These are phyloP conservation scores for Phytophthora crassamura DNA, from an alignment of 352 stramenopile genomes.

Conservation along the genomic window DNA sequence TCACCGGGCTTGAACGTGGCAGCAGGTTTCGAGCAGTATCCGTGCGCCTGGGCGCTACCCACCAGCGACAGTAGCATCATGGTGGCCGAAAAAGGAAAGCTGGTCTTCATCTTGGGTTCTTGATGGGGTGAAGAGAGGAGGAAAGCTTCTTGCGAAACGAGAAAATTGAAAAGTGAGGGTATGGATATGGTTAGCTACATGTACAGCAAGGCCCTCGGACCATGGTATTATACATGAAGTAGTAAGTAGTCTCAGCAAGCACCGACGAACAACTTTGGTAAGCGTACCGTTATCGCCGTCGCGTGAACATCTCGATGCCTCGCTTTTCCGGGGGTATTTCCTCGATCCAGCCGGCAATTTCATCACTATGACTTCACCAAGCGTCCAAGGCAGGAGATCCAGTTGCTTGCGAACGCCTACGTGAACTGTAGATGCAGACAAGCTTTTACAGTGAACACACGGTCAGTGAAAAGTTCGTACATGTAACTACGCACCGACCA, in stretches of 20 bases:
- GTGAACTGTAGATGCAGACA: too few species aligned
- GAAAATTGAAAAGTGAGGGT: constrained; percentile 3
- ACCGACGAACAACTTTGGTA: background rate
- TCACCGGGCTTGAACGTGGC: constrained; percentile 13
- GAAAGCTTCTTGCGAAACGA: background rate
- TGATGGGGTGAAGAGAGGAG: background rate
- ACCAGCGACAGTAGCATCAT: background rate
- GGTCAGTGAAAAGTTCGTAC: too few species aligned
- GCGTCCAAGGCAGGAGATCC: too few species aligned
- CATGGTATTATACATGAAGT: too few species aligned
- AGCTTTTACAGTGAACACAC: too few species aligned
- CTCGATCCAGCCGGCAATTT: too few species aligned
- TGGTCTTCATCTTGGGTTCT: background rate
- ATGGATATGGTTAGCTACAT: background rate
- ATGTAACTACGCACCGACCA: too few species aligned
- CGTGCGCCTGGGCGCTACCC: background rate
- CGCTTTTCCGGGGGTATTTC: background rate
- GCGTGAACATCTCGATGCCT: background rate
- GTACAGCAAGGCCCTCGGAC: background rate
- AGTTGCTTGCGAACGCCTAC: too few species aligned
- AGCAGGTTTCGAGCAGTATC: background rate
- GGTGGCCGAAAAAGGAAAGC: background rate
- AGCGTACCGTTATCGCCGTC: background rate
- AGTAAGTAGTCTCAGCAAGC: too few species aligned
- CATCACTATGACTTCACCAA: too few species aligned